Evolutionary conservation across 2,329 filamentous ascomycete species (phyloP), one percentile per base, ranked within the genome.

Genomic region (Colletotrichum magnum): DNA sequence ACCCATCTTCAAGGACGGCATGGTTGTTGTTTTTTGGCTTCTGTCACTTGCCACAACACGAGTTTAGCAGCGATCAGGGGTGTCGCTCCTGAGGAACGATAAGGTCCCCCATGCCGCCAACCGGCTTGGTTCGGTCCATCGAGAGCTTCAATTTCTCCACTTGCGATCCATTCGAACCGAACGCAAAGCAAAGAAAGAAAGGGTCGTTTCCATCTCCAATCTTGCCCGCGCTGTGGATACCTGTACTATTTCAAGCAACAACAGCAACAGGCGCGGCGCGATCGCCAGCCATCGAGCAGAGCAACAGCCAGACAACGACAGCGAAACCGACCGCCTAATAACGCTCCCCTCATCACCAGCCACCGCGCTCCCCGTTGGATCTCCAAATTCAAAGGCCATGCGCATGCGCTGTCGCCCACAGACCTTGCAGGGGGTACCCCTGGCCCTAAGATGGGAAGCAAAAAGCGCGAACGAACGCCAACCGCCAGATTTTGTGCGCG

Each of bases 361-460:
- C 59, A 64, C 52, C 36, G 24, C 15, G 18, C 16, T 36, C 21
- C 32, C 39, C 24, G 32, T 18, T 32, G 32, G 15, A 18, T 18
- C 5, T 10, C 36, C 21, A 21, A 21, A 21, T 6, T 32, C 7
- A 13, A 39, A 15, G 28, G 15, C 28, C 39, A 64, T 53, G 41
- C 52, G 47, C 52, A 57, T 67, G 54, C 48, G 61, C 54, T 16
- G 48, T 36, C 32, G 36, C 52, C 59, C 60, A 43, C 64, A 52
- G 58, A 45, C 58, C 15, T 64, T 52, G 36, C 53, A 68, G 53
- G 60, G 47, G 58, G 10, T 6, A 36, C 58, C 47, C 52, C 48
- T 18, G 50, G 52, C 36, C 7, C 47, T 21, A 39, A 39, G 45
- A 32, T 41, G 36, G 48, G 45, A 32, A 36, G 47, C 54, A 6